phyloP scores from a whole-genome alignment of 2,329 filamentous ascomycete genomes.

The Alternaria triticina region DNA sequence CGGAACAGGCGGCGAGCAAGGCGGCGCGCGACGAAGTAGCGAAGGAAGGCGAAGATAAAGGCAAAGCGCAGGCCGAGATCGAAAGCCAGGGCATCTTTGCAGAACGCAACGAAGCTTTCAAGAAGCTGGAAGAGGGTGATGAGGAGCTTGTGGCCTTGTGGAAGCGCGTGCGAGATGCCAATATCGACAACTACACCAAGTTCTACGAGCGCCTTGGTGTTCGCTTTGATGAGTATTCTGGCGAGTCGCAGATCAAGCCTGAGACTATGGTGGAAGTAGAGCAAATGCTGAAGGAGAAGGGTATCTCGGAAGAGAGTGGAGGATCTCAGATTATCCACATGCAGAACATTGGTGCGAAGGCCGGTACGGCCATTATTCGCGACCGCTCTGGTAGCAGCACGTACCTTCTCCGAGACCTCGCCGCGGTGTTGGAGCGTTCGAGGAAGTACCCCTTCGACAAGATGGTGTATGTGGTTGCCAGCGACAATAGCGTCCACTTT shows the following conservation, averaged over 20 bases:
- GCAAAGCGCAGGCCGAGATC: constrained; percentile 34
- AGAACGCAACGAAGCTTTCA: constrained; percentile 63
- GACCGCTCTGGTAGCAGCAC: constrained; percentile 78
- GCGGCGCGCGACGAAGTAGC: constrained; percentile 58
- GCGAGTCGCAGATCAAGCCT: constrained; percentile 75
- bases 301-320: constrained; percentile 72
- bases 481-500: constrained; percentile 74
- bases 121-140: constrained; percentile 73
- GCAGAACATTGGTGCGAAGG: constrained; percentile 70
- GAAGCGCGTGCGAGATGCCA: constrained; percentile 70
- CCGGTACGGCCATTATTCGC: constrained; percentile 73
- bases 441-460: constrained; percentile 71
- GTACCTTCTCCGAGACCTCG: constrained; percentile 80
- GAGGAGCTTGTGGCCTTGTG: constrained; percentile 66
- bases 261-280: constrained; percentile 70
- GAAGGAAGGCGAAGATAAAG: constrained; percentile 59
- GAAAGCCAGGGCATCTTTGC: constrained; percentile 41
- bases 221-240: constrained; percentile 72
- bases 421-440: constrained; percentile 71
- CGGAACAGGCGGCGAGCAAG: constrained; percentile 63
- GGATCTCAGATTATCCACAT: constrained; percentile 77
- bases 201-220: constrained; percentile 76
- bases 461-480: constrained; percentile 81
- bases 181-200: constrained; percentile 69
- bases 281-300: constrained; percentile 67